Evolutionary conservation across 768 basidiomycete genomes (phyloP), one percentile per base, ranked within the genome.

Genomic region (Lepiota subincarnata): DNA sequence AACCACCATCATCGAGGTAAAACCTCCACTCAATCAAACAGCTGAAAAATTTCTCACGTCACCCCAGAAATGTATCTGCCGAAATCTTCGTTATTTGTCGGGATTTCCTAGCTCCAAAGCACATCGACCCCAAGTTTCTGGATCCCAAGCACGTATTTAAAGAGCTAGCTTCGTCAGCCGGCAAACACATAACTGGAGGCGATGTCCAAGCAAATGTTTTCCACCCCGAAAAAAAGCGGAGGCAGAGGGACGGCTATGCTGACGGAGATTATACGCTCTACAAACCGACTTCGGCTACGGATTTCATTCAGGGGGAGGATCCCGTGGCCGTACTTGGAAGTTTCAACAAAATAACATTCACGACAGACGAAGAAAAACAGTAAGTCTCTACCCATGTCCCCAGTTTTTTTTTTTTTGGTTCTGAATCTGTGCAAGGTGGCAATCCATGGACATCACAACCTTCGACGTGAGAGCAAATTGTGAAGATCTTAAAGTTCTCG

Each of bases 61-160:
- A 48, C 34, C 36, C 11, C 59, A 95, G 95, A 74, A 98, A 96
- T 73, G 97, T 99, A 40, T 99, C 97, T 40, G 97, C 97, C 11
- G 97, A 99, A 71, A 99, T 99, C 66, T 99, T 99, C 77, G 97
- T 99, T 61, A 92, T 98, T 46, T 99, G 97, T 70, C 87, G 87
- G 53, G 92, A 91, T 54, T 99, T 92, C 73, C 80, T 92, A 53
- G 93, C 95, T 7, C 97, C 97, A 2, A 93, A 91, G 69, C 80
- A 87, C 61, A 96, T 99, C 62, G 97, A 99, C 64, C 94, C 96
- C 12, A 97, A 96, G 71, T 97, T 99, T 72, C 84, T 99, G 57
- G 95, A 98, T 67, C 92, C 96, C 2, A 92, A 86, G 66, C 92
- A 98, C 64, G 97, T 99, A 58, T 99, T 99, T 80, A 95, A 97